phyloP scores from a whole-genome alignment of 345 rosid genomes.

The Melaleuca alternifolia region DNA sequence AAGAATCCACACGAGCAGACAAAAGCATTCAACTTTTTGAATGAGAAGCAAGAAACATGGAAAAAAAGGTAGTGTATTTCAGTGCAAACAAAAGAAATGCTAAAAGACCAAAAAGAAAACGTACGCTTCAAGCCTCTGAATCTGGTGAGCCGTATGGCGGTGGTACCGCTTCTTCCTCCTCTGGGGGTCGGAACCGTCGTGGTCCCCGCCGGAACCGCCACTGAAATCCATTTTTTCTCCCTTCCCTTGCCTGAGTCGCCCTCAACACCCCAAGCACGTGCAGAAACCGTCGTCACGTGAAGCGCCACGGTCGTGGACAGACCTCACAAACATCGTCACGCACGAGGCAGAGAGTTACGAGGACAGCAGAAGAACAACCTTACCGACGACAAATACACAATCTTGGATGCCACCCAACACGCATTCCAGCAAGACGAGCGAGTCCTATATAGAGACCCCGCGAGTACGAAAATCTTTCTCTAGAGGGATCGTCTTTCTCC shows the following conservation, averaged over 20 bases:
- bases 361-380: not conserved
- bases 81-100: not conserved
- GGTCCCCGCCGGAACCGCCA: conserved; percentile 67
- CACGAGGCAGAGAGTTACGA: not conserved
- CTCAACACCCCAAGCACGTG: not conserved
- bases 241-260: not conserved
- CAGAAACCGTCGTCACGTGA: not conserved
- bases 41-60: not conserved
- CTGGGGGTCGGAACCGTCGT: conserved; percentile 51
- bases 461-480: not conserved
- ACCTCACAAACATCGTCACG: not conserved
- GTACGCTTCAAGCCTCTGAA: conserved; percentile 93
- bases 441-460: not conserved
- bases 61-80: not conserved
- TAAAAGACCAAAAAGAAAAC: not conserved
- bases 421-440: not conserved
- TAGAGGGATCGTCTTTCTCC: not conserved
- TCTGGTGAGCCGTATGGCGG: conserved; percentile 93
- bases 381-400: not conserved
- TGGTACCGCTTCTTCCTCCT: conserved; percentile 88
- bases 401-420: not conserved
- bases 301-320: not conserved
- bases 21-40: not conserved
- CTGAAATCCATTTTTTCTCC: conserved; percentile 35
- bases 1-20: not conserved